Base-by-base conservation (phyloP, 345 rosid species). In the Citrus medica region DNA sequence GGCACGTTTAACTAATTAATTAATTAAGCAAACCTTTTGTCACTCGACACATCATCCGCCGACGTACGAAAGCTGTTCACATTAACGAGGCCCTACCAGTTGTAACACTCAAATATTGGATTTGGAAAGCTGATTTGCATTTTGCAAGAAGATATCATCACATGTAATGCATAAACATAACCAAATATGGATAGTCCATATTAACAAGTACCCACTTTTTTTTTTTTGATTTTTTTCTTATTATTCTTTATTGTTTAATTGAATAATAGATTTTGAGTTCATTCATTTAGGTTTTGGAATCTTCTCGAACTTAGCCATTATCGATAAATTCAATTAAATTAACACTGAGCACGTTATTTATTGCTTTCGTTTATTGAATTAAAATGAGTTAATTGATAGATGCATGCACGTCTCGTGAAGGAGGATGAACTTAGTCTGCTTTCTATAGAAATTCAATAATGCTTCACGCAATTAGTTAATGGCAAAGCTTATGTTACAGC, bases 61-160 rank as follows among this genome's bases (percentile, higher is more conserved):
- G 40, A 64, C 68, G 68, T 64, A 5, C 22, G 22, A 32, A 32
- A 53, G 58, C 21, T 2, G 64, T 62, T 3, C 30, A 38, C 21
- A 53, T 53, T 53, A 60, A 55, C 24, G 64, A 64, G 66, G 64
- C 76, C 81, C 78, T 28, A 81, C 78, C 81, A 73, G 17, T 3
- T 1, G 51, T 0, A 46, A 46, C 51, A 9, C 38, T 73, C 40
- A 35, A 42, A 28, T 62, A 27, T 32, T 81, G 77, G 80, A 77
- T 33, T 66, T 40, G 14, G 16, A 46, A 46, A 46, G 51, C 51
- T 14, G 19, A 3, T 40, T 37, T 21, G 7, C 8, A 27, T 1
- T 40, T 37, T 21, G 7, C 8, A 27, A 61, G 12, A 61, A 7
- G 13, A 10, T 27, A 55, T 65, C 58, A 42, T 53, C 83, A 21